These are phyloP conservation scores for Karstenula rhodostoma DNA, from an alignment of 2,329 filamentous ascomycete genomes.

Conservation along the genomic window DNA sequence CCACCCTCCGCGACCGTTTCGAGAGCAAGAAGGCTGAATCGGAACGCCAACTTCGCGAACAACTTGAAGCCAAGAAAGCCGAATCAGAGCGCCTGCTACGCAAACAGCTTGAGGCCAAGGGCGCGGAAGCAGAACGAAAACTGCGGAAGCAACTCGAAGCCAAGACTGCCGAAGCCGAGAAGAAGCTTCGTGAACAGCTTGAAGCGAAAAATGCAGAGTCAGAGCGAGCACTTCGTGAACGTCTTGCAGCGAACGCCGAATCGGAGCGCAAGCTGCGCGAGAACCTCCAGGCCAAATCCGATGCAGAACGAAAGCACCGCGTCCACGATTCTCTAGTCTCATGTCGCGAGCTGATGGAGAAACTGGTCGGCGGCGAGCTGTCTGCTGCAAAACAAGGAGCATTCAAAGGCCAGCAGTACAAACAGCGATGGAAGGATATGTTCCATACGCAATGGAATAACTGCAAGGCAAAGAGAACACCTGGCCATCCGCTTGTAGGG, in stretches of 20 bases:
- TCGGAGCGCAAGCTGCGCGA: constrained; percentile 4
- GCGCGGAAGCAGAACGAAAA: not conserved
- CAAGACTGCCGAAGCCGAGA: not conserved
- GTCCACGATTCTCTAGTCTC: constrained; percentile 7
- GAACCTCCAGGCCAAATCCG: constrained; percentile 1
- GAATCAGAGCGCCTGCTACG: constrained; percentile 2
- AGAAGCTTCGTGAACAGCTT: not conserved
- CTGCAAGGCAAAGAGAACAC: constrained; percentile 6
- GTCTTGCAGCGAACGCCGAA: not conserved
- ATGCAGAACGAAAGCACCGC: constrained; percentile 5
- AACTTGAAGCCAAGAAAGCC: constrained; percentile 10
- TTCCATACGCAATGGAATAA: constrained; percentile 8
- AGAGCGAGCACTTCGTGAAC: not conserved
- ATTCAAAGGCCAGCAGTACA: constrained; percentile 9
- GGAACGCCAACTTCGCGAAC: not conserved
- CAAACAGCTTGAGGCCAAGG: not conserved
- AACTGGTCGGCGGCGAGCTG: constrained; percentile 8
- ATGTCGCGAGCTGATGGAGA: constrained; percentile 16
- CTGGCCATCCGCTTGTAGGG: constrained; percentile 7
- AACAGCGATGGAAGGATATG: constrained; percentile 11
- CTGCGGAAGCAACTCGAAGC: constrained; percentile 3
- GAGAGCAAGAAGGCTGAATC: constrained; percentile 12
- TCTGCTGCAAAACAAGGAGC: constrained; percentile 1
- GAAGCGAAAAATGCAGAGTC: constrained; percentile 1
- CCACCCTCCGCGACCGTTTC: not conserved